Evolutionary conservation across 768 basidiomycete species (phyloP).

Genomic region (Pisolithus microcarpus): DNA sequence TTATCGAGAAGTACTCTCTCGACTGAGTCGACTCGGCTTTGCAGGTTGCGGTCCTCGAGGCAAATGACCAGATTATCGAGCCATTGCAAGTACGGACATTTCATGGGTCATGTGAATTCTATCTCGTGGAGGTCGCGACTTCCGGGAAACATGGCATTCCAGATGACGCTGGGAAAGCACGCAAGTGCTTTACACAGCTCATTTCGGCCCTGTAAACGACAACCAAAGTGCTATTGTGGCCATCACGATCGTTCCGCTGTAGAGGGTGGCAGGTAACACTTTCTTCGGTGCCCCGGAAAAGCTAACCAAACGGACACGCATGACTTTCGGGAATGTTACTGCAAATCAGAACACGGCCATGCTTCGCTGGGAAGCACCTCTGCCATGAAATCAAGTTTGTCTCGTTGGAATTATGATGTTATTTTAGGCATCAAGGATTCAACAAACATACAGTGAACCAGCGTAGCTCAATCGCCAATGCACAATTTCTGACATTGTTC

Average conservation of each 20-base stretch:
- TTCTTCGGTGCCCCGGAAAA: slow-evolving; percentile 36
- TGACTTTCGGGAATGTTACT: slow-evolving; percentile 6
- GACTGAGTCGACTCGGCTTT: too few relatives aligned
- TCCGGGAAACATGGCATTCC: slow-evolving; percentile 35
- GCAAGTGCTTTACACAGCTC: slow-evolving; percentile 45
- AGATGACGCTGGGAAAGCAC: slow-evolving; percentile 44
- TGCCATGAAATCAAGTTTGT: too few relatives aligned
- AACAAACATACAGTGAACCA: too few relatives aligned
- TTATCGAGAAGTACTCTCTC: slow-evolving; percentile 46
- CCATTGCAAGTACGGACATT: slow-evolving; percentile 36
- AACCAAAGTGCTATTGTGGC: slow-evolving; percentile 19
- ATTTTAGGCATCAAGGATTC: too few relatives aligned
- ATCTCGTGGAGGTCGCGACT: slow-evolving; percentile 37
- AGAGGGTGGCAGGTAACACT: slow-evolving; percentile 17
- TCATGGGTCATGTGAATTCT: slow-evolving; percentile 34
- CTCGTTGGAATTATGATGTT: too few relatives aligned
- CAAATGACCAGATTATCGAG: slow-evolving; percentile 14
- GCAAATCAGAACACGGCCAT: background rate
- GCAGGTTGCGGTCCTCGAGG: slow-evolving; percentile 16
- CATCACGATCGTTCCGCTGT: slow-evolving; percentile 9
- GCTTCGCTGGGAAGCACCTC: too few relatives aligned
- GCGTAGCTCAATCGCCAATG: too few relatives aligned
- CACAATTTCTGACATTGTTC: too few relatives aligned
- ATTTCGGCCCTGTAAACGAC: slow-evolving; percentile 12
- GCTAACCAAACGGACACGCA: slow-evolving; percentile 6